These are phyloP conservation scores for Ceratobasidium sp. DNA, from an alignment of 1,284 basidiomycete species.

Conservation along the genomic window DNA sequence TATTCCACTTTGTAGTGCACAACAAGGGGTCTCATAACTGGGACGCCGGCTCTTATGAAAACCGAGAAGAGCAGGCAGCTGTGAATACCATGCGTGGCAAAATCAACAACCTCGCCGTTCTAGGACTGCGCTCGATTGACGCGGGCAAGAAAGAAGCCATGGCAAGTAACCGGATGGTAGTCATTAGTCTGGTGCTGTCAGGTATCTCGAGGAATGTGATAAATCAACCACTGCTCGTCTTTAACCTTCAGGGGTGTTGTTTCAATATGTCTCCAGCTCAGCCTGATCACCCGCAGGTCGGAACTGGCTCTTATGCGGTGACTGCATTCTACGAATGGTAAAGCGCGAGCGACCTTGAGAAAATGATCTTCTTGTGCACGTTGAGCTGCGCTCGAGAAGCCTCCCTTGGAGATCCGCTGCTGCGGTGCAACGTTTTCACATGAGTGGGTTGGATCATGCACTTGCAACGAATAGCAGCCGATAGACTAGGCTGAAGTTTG, in stretches of 20 bases:
- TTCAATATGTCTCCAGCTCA: not conserved
- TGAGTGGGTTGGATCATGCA: not conserved
- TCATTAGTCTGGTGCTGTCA: not conserved
- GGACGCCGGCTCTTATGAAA: slow-evolving; percentile 13
- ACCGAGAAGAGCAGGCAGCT: slow-evolving; percentile 2
- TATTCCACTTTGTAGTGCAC: slow-evolving; percentile 20
- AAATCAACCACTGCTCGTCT: not conserved
- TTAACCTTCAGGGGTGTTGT: not conserved
- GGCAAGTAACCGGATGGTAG: not conserved
- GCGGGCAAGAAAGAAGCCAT: not conserved
- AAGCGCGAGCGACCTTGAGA: not conserved
- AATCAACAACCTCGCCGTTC: slow-evolving; percentile 18
- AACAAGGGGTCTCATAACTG: slow-evolving; percentile 17
- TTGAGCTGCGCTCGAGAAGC: not conserved
- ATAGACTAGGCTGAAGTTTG: not conserved
- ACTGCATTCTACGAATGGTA: not conserved
- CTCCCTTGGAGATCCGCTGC: not conserved
- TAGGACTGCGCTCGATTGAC: not conserved
- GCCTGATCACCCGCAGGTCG: not conserved
- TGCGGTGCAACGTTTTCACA: not conserved
- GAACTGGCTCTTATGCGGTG: not conserved
- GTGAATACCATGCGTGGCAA: not conserved
- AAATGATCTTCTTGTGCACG: not conserved
- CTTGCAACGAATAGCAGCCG: no score
- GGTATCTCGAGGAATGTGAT: not conserved